Conservation (phyloP, 345 rosid genomes). For the Eucalyptus rudis region DNA sequence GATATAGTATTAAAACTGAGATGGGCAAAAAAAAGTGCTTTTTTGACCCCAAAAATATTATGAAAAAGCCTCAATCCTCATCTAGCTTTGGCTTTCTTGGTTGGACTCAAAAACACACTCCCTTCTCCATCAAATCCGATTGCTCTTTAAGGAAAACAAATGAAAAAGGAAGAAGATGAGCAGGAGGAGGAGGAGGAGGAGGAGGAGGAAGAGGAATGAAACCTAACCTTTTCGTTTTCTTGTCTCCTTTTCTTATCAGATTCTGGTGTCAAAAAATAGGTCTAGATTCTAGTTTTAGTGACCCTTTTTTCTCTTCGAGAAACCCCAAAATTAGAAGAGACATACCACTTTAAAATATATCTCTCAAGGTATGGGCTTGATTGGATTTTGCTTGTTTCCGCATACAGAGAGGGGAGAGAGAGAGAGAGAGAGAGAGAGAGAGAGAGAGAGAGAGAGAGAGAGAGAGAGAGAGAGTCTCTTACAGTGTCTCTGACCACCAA, state of each 20-base stretch:
- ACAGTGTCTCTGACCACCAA: slow-evolving; percentile 86
- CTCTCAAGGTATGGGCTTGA: background rate
- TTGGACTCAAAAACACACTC: background rate
- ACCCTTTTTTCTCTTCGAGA: background rate
- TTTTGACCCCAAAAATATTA: background rate
- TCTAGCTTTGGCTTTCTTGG: background rate
- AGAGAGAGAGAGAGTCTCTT: slow-evolving; percentile 3
- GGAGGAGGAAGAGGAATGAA: background rate
- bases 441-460: background rate
- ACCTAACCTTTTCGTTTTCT: background rate
- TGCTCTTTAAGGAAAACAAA: background rate
- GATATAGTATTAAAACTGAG: background rate
- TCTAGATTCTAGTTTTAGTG: background rate
- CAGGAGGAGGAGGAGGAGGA: too few relatives aligned
- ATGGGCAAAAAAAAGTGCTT: background rate
- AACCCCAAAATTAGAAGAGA: background rate
- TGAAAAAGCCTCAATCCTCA: background rate
- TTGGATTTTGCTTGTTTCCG: background rate
- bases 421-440: background rate
- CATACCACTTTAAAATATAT: background rate
- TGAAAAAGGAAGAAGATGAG: background rate
- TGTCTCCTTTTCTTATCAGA: background rate
- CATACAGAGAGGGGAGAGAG: background rate
- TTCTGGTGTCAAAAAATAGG: background rate
- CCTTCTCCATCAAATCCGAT: background rate